Evolutionary conservation across 805 yeast genomes (phyloP).

Genomic region (Saccharomyces paradoxus): DNA sequence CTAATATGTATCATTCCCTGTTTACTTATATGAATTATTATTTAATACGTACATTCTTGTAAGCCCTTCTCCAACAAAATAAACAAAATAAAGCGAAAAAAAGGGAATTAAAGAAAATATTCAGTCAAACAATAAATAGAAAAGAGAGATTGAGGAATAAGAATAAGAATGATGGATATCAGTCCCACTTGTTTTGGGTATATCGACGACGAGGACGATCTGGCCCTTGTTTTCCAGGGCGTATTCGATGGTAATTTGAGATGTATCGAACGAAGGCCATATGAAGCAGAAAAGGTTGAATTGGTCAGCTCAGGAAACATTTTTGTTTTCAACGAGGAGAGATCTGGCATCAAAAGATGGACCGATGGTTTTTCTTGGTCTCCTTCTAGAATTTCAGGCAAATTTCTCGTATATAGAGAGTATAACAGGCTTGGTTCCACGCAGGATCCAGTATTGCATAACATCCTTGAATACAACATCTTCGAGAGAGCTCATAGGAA

Average conservation of each 20-base stretch:
- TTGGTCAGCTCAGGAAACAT: conserved; percentile 71
- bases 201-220: conserved; percentile 76
- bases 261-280: conserved; percentile 70
- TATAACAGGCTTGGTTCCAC: conserved; percentile 1
- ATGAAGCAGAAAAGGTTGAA: conserved; percentile 60
- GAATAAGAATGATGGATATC: conserved; percentile 19
- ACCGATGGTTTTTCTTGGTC: conserved; percentile 96
- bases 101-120: not conserved
- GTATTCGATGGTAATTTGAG: conserved; percentile 52
- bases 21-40: not conserved
- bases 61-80: not conserved
- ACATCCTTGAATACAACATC: not conserved
- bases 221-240: conserved; percentile 74
- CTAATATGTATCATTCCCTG: not conserved
- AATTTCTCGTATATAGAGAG: conserved; percentile 79
- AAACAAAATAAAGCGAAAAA: not conserved
- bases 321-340: conserved; percentile 77
- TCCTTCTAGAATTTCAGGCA: conserved; percentile 79
- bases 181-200: conserved; percentile 66
- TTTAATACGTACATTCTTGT: not conserved
- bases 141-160: not conserved
- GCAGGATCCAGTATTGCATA: not conserved
- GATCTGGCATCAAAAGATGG: conserved; percentile 85
- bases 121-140: not conserved
- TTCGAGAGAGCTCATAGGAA: not conserved